A percentile compares a stretch with the other conserved stretches of the same genome.
These are phyloP conservation scores for Talaromyces sp. DNA, from an alignment of 2,329 filamentous ascomycete species.

Conservation along the genomic window DNA sequence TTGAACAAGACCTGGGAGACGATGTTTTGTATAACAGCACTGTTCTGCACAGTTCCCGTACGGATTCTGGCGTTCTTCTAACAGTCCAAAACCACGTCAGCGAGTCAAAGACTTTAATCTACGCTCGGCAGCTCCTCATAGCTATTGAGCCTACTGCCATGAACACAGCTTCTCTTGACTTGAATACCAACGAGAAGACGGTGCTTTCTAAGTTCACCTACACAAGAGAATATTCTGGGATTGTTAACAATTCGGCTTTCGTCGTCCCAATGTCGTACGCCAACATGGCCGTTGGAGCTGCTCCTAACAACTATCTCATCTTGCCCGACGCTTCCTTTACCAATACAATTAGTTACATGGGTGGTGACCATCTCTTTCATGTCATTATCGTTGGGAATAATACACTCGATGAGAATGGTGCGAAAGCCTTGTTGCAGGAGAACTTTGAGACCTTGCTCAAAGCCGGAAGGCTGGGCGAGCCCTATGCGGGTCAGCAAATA, in stretches of 20 bases:
- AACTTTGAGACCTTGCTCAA: constrained; percentile 15
- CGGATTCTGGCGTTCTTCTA: constrained; percentile 25
- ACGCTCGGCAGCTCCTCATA: constrained; percentile 33
- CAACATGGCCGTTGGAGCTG: constrained; percentile 45
- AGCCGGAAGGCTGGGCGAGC: constrained; percentile 2
- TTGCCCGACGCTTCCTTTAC: constrained; percentile 16
- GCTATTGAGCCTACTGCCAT: constrained; percentile 31
- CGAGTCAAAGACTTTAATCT: constrained; percentile 20
- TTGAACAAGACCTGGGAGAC: constrained; percentile 30
- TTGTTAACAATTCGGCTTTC: constrained; percentile 30
- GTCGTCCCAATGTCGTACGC: constrained; percentile 13
- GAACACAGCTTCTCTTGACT: constrained; percentile 29
- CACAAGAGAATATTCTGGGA: constrained; percentile 28
- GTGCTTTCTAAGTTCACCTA: constrained; percentile 33
- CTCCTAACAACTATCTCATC: constrained; percentile 15
- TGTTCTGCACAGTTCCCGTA: constrained; percentile 17
- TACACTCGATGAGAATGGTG: constrained; percentile 11
- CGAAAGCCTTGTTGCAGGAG: constrained; percentile 13
- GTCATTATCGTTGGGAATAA: constrained; percentile 18
- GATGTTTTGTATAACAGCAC: constrained; percentile 37
- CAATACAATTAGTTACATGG: constrained; percentile 17
- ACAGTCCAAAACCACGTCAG: constrained; percentile 22
- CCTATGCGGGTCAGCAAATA: constrained; percentile 11
- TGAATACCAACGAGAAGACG: constrained; percentile 24
- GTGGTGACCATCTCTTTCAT: constrained; percentile 16